Conservation (phyloP, 352 stramenopile species). For the Phytophthora constricta region DNA sequence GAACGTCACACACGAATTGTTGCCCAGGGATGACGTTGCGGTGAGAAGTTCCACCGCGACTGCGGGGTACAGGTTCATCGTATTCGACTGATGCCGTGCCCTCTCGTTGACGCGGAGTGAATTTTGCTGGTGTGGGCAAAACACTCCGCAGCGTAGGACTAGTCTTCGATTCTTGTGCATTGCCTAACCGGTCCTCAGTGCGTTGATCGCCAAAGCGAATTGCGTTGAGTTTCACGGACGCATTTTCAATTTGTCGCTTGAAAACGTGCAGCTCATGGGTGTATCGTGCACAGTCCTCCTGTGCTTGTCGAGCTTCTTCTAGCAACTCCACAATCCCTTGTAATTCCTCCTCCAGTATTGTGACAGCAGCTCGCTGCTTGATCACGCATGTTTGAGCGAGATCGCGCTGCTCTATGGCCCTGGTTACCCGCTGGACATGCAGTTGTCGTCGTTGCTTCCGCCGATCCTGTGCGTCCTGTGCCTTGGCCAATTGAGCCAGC, state of each 20-base stretch:
- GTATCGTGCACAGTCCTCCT: slow-evolving; percentile 40
- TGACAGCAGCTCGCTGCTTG: slow-evolving; percentile 47
- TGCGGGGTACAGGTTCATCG: slow-evolving; percentile 7
- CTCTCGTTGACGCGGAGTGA: slow-evolving; percentile 16
- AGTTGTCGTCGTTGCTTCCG: slow-evolving; percentile 27
- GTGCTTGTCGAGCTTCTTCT: slow-evolving; percentile 40
- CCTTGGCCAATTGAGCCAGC: slow-evolving; percentile 27
- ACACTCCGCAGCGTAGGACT: slow-evolving; percentile 2
- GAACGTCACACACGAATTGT: slow-evolving; percentile 57
- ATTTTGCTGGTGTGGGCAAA: slow-evolving; percentile 16
- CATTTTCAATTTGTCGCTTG: slow-evolving; percentile 65
- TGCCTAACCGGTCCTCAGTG: slow-evolving; percentile 2
- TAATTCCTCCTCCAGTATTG: slow-evolving; percentile 49
- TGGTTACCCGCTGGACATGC: slow-evolving; percentile 27
- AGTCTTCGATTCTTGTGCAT: background rate
- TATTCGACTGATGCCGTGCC: background rate
- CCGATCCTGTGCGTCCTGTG: slow-evolving; percentile 29
- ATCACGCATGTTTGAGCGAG: slow-evolving; percentile 42
- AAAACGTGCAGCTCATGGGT: slow-evolving; percentile 42
- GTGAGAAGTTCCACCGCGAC: slow-evolving; percentile 2
- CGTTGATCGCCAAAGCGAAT: slow-evolving; percentile 21
- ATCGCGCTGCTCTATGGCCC: slow-evolving; percentile 35
- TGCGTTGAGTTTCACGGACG: slow-evolving; percentile 54
- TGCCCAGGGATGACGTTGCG: slow-evolving; percentile 4
- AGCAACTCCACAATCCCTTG: slow-evolving; percentile 36